These are phyloP conservation scores for Naumovozyma castellii DNA, from an alignment of 805 yeast genomes.

Conservation along the genomic window DNA sequence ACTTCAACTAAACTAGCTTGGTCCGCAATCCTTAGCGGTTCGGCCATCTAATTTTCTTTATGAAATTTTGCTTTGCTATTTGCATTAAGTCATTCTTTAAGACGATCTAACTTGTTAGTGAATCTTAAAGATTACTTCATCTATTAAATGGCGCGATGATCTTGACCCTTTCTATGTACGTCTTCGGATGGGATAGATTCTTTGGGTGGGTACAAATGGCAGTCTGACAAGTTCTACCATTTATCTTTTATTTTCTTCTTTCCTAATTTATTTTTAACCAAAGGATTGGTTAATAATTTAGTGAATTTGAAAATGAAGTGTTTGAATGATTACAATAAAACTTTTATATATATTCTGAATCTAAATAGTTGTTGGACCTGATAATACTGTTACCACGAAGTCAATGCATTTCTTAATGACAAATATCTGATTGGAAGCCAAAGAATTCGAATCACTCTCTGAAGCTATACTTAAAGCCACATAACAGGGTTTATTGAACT, in stretches of 20 bases:
- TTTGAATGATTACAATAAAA: too few species aligned
- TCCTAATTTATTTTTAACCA: slow-evolving; percentile 20
- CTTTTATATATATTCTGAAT: too few species aligned
- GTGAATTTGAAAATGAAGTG: slow-evolving; percentile 5
- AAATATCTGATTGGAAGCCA: slow-evolving; percentile 18
- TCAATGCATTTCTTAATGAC: slow-evolving; percentile 19
- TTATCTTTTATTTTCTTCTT: slow-evolving; percentile 7
- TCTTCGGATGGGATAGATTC: slow-evolving; percentile 46
- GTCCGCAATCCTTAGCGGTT: slow-evolving; percentile 81
- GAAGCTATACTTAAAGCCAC: slow-evolving; percentile 14
- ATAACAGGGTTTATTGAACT: slow-evolving; percentile 21
- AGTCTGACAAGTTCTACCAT: slow-evolving; percentile 90
- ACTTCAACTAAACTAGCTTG: slow-evolving; percentile 42
- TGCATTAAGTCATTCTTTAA: too few species aligned
- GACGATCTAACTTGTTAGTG: slow-evolving; percentile 8
- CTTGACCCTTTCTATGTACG: slow-evolving; percentile 88
- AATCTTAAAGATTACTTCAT: slow-evolving; percentile 2
- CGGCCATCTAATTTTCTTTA: slow-evolving; percentile 58
- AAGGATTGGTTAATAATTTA: slow-evolving; percentile 28
- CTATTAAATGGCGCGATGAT: slow-evolving; percentile 91
- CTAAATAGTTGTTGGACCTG: too few species aligned
- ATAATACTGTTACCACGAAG: slow-evolving; percentile 6
- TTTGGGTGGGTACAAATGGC: slow-evolving; percentile 97
- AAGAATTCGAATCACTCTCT: slow-evolving; percentile 2
- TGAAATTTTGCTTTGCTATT: slow-evolving; percentile 17